These are phyloP conservation scores for Phellinidium pouzarii DNA, from an alignment of 1,284 basidiomycete species.

Conservation along the genomic window DNA sequence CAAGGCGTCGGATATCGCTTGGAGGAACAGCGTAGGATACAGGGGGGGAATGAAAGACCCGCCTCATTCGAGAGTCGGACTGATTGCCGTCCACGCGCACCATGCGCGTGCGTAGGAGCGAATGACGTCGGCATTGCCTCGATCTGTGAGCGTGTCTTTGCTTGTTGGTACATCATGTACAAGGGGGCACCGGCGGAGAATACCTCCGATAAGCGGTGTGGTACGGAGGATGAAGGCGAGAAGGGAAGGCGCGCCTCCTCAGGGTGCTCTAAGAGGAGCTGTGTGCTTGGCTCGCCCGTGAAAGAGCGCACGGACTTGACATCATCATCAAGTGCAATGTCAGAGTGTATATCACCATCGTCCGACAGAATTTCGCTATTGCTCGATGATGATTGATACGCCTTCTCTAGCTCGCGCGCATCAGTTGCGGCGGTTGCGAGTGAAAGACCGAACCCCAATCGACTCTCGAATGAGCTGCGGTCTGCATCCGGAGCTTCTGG, in stretches of 20 bases:
- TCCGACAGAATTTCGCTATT: conserved; percentile 59
- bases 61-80: conserved; percentile 19
- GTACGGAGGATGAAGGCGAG: conserved; percentile 19
- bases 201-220: conserved; percentile 15
- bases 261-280: background rate
- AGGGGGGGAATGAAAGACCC: conserved; percentile 8
- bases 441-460: conserved; percentile 55
- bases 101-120: background rate
- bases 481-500: conserved; percentile 63
- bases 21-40: conserved; percentile 4
- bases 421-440: conserved; percentile 59
- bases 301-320: conserved; percentile 55
- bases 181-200: conserved; percentile 3
- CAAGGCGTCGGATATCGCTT: conserved; percentile 19
- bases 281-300: conserved; percentile 36
- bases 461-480: conserved; percentile 56
- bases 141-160: conserved; percentile 7
- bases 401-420: conserved; percentile 37
- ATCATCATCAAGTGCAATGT: conserved; percentile 58
- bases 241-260: conserved; percentile 18
- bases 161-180: conserved; percentile 12
- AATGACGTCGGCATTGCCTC: conserved; percentile 12
- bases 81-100: conserved; percentile 7
- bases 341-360: conserved; percentile 47
- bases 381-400: conserved; percentile 45